phyloP scores from a whole-genome alignment of 2,329 filamentous ascomycete species.

The Monosporascus cannonballus region DNA sequence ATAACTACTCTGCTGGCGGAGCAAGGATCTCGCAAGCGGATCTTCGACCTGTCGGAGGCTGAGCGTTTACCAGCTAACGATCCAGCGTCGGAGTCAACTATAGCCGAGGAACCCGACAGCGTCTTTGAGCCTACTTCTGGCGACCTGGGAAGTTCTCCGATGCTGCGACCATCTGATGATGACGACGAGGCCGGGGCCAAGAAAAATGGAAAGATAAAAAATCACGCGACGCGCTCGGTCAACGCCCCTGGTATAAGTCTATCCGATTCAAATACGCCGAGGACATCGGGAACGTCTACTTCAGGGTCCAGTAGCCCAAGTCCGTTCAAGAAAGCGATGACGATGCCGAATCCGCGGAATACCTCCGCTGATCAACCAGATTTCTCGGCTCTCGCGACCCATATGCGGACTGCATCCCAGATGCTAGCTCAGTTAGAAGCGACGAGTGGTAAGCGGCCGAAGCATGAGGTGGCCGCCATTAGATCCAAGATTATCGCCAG shows the following conservation, averaged over 20 bases:
- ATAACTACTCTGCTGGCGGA: constrained; percentile 52
- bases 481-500: constrained; percentile 82
- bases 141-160: constrained; percentile 67
- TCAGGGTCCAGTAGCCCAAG: constrained; percentile 65
- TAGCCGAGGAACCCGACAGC: constrained; percentile 50
- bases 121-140: constrained; percentile 79
- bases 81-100: constrained; percentile 33
- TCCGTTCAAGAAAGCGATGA: constrained; percentile 55
- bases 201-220: constrained; percentile 21
- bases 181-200: constrained; percentile 39
- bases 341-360: constrained; percentile 49
- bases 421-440: constrained; percentile 81
- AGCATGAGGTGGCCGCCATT: constrained; percentile 75
- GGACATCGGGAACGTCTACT: constrained; percentile 61
- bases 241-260: constrained; percentile 16
- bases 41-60: constrained; percentile 66
- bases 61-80: constrained; percentile 43
- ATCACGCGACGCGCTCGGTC: constrained; percentile 15
- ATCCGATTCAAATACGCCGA: constrained; percentile 58
- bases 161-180: constrained; percentile 53
- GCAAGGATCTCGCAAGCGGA: constrained; percentile 49
- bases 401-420: constrained; percentile 82
- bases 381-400: constrained; percentile 75
- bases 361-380: constrained; percentile 64
- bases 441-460: constrained; percentile 73